These are phyloP conservation scores for Curvularia eragrostidis DNA, from an alignment of 2,329 filamentous ascomycete genomes.

Conservation along the genomic window DNA sequence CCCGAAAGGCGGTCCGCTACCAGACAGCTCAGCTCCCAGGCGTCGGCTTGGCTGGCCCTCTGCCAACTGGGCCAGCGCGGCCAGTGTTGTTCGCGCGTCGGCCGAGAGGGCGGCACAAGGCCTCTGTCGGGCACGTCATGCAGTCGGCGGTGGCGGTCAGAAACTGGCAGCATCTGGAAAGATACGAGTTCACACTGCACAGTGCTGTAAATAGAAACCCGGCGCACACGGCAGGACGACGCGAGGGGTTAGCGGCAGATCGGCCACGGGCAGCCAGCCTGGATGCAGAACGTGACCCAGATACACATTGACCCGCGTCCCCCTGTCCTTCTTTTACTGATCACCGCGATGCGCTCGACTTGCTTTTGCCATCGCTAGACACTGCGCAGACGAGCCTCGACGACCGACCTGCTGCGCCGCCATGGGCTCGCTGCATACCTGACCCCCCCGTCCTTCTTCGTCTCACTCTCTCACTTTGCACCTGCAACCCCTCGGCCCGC, in stretches of 20 bases:
- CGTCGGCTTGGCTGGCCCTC: too few relatives aligned
- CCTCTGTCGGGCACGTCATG: neutral
- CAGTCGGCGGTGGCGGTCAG: conserved; percentile 3
- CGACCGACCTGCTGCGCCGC: conserved; percentile 3
- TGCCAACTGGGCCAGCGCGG: neutral
- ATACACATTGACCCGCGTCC: conserved; percentile 5
- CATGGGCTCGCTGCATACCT: conserved; percentile 4
- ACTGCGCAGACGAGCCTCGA: neutral
- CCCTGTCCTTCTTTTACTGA: neutral
- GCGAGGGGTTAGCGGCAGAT: conserved; percentile 14
- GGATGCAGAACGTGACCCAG: conserved; percentile 14
- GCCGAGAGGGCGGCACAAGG: neutral
- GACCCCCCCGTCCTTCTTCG: neutral
- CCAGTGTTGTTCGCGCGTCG: neutral
- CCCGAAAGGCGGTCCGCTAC: conserved; percentile 14
- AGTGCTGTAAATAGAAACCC: conserved; percentile 16
- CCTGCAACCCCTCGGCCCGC: conserved; percentile 9
- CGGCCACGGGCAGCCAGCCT: conserved; percentile 9
- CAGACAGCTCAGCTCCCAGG: conserved; percentile 15
- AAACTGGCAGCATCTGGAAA: neutral
- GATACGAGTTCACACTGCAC: conserved; percentile 8
- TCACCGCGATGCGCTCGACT: conserved; percentile 7
- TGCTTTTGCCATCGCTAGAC: conserved; percentile 10
- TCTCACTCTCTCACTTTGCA: neutral
- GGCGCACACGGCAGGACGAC: conserved; percentile 9